Evolutionary conservation across 306 rosid species (phyloP).

Genomic region (Vachellia pachyceras): DNA sequence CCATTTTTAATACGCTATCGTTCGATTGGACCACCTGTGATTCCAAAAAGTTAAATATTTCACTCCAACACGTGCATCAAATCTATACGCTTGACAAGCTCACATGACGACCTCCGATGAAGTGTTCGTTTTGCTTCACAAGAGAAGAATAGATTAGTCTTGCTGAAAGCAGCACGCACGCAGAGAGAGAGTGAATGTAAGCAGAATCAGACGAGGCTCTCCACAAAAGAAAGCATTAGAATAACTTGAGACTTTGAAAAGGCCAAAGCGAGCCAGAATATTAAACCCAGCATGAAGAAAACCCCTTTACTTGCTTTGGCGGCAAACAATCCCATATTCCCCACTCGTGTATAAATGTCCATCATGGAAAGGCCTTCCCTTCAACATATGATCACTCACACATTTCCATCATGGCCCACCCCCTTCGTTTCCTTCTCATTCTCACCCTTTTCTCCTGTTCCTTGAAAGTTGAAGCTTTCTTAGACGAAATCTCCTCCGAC

Average conservation of each 20-base stretch:
- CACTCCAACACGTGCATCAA: not conserved
- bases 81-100: not conserved
- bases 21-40: slow-evolving; percentile 17
- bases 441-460: slow-evolving; percentile 45
- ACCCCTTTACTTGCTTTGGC: slow-evolving; percentile 41
- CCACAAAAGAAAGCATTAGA: slow-evolving; percentile 64
- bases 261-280: slow-evolving; percentile 39
- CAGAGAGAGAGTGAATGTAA: not conserved
- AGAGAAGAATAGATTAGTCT: not conserved
- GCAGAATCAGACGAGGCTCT: slow-evolving; percentile 45
- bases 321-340: slow-evolving; percentile 37
- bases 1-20: not conserved
- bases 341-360: slow-evolving; percentile 39
- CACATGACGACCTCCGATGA: not conserved
- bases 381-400: slow-evolving; percentile 12
- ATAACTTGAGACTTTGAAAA: slow-evolving; percentile 53
- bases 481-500: slow-evolving; percentile 47
- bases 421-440: slow-evolving; percentile 52
- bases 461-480: slow-evolving; percentile 42
- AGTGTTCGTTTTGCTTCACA: not conserved
- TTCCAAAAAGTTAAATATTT: not conserved
- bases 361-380: slow-evolving; percentile 23
- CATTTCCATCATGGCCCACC: slow-evolving; percentile 48
- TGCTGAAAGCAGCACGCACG: not conserved
- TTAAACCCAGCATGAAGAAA: slow-evolving; percentile 47